phyloP scores from a whole-genome alignment of 2,329 filamentous ascomycete genomes.

The Botrytis tulipae region DNA sequence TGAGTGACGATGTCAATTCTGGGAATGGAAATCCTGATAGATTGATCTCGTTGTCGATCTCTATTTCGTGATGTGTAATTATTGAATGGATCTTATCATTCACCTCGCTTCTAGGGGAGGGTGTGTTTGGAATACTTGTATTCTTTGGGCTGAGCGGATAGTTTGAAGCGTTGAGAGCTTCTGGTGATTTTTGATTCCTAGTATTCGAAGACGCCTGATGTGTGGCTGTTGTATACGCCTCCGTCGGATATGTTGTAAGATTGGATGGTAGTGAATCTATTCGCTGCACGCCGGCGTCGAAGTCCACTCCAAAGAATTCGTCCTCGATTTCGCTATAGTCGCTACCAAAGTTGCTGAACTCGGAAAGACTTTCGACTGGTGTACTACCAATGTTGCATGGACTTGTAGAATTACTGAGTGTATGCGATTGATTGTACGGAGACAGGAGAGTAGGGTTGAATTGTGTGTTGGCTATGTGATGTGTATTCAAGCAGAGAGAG shows the following conservation, averaged over 20 bases:
- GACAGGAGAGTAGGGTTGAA: slow-evolving; percentile 32
- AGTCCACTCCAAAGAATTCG: slow-evolving; percentile 39
- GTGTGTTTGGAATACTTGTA: slow-evolving; percentile 33
- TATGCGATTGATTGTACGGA: slow-evolving; percentile 34
- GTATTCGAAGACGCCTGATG: slow-evolving; percentile 25
- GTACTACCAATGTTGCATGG: slow-evolving; percentile 34
- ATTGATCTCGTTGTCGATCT: slow-evolving; percentile 26
- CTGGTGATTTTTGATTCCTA: slow-evolving; percentile 24
- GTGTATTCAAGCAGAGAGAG: slow-evolving; percentile 29
- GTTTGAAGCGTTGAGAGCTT: slow-evolving; percentile 26
- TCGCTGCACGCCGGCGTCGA: slow-evolving; percentile 34
- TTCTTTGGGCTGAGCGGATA: slow-evolving; percentile 37
- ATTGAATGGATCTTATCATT: slow-evolving; percentile 28
- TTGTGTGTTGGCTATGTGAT: slow-evolving; percentile 27
- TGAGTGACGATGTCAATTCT: slow-evolving; percentile 22
- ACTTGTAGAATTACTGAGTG: slow-evolving; percentile 35
- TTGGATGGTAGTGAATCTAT: slow-evolving; percentile 28
- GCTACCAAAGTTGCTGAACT: slow-evolving; percentile 37
- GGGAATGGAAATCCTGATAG: slow-evolving; percentile 26
- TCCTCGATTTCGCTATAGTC: slow-evolving; percentile 37
- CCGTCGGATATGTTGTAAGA: slow-evolving; percentile 24
- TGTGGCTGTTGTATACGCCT: slow-evolving; percentile 25
- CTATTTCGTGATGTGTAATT: slow-evolving; percentile 31
- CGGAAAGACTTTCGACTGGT: slow-evolving; percentile 34
- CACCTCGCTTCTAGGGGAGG: slow-evolving; percentile 29